These are phyloP conservation scores for Jasminum sambac DNA, from an alignment of 257 asterid genomes.

Conservation along the genomic window DNA sequence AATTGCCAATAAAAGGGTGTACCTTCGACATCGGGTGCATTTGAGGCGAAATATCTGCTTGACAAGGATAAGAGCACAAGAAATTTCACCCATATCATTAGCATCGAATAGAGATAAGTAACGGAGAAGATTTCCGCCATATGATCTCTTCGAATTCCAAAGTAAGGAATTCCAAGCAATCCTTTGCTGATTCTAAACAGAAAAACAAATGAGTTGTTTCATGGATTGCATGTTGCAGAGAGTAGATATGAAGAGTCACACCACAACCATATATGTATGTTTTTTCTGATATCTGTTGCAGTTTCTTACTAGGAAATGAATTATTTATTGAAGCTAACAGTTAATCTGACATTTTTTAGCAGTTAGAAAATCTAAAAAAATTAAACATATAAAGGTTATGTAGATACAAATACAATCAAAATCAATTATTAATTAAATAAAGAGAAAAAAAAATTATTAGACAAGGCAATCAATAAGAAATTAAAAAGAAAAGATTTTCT, in stretches of 20 bases:
- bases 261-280: neutral
- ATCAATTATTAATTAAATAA: too few relatives aligned
- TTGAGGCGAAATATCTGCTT: slow-evolving; percentile 41
- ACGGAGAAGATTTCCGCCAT: slow-evolving; percentile 23
- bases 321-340: neutral
- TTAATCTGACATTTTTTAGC: neutral
- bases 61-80: slow-evolving; percentile 45
- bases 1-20: slow-evolving; percentile 3
- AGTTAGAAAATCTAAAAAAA: neutral
- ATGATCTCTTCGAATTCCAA: slow-evolving; percentile 24
- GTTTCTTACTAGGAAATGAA: neutral
- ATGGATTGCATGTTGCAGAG: neutral
- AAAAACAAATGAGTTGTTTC: slow-evolving; percentile 7
- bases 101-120: slow-evolving; percentile 27
- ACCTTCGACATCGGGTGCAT: slow-evolving; percentile 72
- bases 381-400: too few relatives aligned
- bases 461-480: too few relatives aligned
- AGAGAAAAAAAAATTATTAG: too few relatives aligned
- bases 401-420: too few relatives aligned
- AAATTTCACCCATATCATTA: slow-evolving; percentile 30
- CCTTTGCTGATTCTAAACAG: slow-evolving; percentile 18
- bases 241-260: neutral
- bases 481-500: too few relatives aligned
- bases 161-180: slow-evolving; percentile 14
- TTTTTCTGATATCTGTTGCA: neutral